These are phyloP conservation scores for Penicillium oxalicum DNA, from an alignment of 2,329 filamentous ascomycete genomes.

Conservation along the genomic window DNA sequence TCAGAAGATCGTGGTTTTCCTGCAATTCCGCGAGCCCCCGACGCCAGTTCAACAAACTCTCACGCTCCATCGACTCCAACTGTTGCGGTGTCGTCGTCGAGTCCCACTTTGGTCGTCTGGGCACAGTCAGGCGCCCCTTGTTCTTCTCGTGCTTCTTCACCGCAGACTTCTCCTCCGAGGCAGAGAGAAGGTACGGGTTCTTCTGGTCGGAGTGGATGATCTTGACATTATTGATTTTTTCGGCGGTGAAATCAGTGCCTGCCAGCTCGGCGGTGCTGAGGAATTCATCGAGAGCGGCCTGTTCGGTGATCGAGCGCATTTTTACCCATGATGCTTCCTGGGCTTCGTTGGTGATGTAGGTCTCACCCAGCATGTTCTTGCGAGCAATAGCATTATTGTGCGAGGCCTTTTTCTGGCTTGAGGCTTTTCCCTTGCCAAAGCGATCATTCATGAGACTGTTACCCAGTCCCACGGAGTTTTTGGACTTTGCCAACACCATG, in stretches of 20 bases:
- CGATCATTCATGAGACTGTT: constrained; percentile 98
- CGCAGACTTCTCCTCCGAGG: constrained; percentile 71
- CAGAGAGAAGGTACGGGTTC: constrained; percentile 87
- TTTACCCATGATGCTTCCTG: constrained; percentile 96
- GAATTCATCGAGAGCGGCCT: constrained; percentile 94
- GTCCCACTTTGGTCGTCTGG: constrained; percentile 85
- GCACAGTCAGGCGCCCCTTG: constrained; percentile 73
- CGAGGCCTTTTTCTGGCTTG: constrained; percentile 69
- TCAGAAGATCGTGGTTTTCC: constrained; percentile 86
- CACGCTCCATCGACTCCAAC: constrained; percentile 71
- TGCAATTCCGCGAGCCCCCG: constrained; percentile 86
- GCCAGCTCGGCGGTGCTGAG: constrained; percentile 90
- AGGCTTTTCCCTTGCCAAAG: constrained; percentile 86
- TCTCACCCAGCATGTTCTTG: constrained; percentile 69
- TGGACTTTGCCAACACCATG: constrained; percentile 84
- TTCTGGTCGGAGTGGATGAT: constrained; percentile 95
- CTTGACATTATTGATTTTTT: constrained; percentile 98
- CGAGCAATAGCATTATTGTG: constrained; percentile 61
- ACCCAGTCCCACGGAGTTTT: constrained; percentile 88
- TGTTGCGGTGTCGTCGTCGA: constrained; percentile 74
- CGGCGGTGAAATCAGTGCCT: constrained; percentile 97
- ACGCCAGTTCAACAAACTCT: constrained; percentile 80
- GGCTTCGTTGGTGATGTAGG: constrained; percentile 84
- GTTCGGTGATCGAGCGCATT: constrained; percentile 98
- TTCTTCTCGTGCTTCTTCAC: constrained; percentile 79